These are phyloP conservation scores for Selaginella moellendorffii DNA, from an alignment of 75 land plant species.

Conservation along the genomic window DNA sequence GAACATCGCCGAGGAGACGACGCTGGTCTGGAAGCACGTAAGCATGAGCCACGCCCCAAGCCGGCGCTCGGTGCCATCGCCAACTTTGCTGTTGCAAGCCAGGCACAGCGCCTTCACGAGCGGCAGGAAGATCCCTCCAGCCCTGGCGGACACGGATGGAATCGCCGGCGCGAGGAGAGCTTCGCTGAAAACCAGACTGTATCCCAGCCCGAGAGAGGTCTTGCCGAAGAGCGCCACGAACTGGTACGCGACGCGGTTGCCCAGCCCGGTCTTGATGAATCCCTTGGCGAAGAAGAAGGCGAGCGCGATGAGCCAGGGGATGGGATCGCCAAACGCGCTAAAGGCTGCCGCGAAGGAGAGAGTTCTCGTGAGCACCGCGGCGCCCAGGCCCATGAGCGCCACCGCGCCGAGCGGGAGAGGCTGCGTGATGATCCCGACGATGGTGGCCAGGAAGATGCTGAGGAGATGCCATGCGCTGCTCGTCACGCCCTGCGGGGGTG, in stretches of 20 bases:
- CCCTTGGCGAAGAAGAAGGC: constrained; percentile 97
- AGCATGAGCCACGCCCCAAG: constrained; percentile 45
- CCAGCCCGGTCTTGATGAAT: constrained; percentile 97
- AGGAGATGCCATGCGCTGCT: constrained; percentile 82
- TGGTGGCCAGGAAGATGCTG: constrained; percentile 87
- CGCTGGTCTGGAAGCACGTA: constrained; percentile 92
- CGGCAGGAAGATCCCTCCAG: constrained; percentile 91
- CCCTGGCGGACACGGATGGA: constrained; percentile 84
- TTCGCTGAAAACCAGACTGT: constrained; percentile 84
- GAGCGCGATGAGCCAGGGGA: constrained; percentile 93
- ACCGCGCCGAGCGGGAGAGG: constrained; percentile 91
- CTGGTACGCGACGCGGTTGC: constrained; percentile 88
- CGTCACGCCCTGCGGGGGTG: constrained; percentile 72
- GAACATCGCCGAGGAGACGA: constrained; percentile 89
- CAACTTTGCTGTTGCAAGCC: constrained; percentile 80
- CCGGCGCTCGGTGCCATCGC: constrained; percentile 77
- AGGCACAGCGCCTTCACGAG: constrained; percentile 80
- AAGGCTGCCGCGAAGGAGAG: constrained; percentile 90
- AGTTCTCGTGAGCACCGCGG: constrained; percentile 81
- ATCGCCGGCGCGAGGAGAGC: constrained; percentile 92
- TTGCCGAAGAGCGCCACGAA: constrained; percentile 81
- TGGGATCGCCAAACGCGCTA: constrained; percentile 88
- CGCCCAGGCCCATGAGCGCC: constrained; percentile 87
- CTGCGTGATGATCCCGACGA: constrained; percentile 86
- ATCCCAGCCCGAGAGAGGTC: constrained; percentile 66